Base-by-base conservation (phyloP, 495 filamentous ascomycete species). In the Wilcoxina mikolae region DNA sequence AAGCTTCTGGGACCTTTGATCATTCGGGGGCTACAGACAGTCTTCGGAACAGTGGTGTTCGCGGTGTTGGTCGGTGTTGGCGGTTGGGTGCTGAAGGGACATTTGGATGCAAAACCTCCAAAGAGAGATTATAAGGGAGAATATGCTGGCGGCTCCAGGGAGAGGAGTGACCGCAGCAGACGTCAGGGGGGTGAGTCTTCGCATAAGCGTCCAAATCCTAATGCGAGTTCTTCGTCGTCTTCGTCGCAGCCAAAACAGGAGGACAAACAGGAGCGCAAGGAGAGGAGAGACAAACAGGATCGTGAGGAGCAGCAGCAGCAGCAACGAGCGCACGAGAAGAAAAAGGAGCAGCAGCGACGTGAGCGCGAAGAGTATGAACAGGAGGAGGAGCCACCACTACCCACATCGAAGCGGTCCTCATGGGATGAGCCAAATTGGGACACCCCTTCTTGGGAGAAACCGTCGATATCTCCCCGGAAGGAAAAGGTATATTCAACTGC, bases 1-100 rank as follows among this genome's bases (percentile, higher is more conserved):
- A 74, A 80, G 38, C 71, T 76, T n/a, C 68, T 91, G 27, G 74
- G 78, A 17, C 89, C 88, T 3, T 75, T 64, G 20, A 22, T 65
- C 10, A 11, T 26, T 24, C 24, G 20, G 24, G 24, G 38, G 23
- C 17, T 54, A 10, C 24, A 28, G 23, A 54, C 51, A 10, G 2
- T 54, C 12, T 43, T 9, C 10, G 51, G 51, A 4, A 27, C 51
- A 17, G n/a, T 54, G 20, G 9, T 54, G 24, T 45, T 54, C 26
- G 29, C 51, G 15, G 39, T 41, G 49, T 27, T 39, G 12, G 54
- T 54, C 26, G 58, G 54, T 31, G 55, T 46, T 25, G 57, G 54
- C 20, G 57, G 51, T 42, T 57, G 61, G 57, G 23, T 60, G 4
- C 17, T 39, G 12, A 52, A 52, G 33, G 49, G 49, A 11, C 39